Conservation (phyloP, 495 filamentous ascomycete genomes). For the Letharia lupina region DNA sequence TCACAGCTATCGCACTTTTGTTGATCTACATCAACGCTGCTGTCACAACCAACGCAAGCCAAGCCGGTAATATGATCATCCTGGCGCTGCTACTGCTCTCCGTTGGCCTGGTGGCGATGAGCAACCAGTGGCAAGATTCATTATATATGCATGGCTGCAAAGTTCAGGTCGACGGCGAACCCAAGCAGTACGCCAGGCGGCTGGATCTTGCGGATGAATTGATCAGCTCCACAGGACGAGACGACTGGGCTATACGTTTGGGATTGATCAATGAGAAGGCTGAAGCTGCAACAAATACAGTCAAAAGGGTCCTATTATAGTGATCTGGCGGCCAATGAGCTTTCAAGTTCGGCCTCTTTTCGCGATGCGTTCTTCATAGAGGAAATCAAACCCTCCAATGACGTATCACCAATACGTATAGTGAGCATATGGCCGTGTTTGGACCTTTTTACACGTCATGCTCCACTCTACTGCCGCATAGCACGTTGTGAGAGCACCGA, state of each 20-base stretch:
- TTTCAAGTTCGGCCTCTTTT: not conserved
- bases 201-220: constrained; percentile 34
- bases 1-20: constrained; percentile 41
- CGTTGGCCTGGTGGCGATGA: constrained; percentile 42
- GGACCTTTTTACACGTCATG: not conserved
- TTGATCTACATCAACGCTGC: constrained; percentile 47
- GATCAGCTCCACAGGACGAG: constrained; percentile 28
- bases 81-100: constrained; percentile 42
- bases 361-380: not conserved
- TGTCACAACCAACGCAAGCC: constrained; percentile 42
- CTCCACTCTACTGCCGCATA: not conserved
- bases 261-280: constrained; percentile 27
- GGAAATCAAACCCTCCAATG: not conserved
- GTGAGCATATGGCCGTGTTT: not conserved
- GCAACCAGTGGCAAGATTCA: constrained; percentile 30
- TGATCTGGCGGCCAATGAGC: not conserved
- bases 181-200: constrained; percentile 30
- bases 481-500: not conserved
- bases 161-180: constrained; percentile 22
- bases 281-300: not conserved
- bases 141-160: constrained; percentile 30
- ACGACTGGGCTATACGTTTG: constrained; percentile 35
- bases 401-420: not conserved
- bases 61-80: constrained; percentile 41
- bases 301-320: not conserved